Evolutionary conservation across 345 rosid species (phyloP), one percentile per base, ranked within the genome.

Genomic region (Salix koriyanagi): DNA sequence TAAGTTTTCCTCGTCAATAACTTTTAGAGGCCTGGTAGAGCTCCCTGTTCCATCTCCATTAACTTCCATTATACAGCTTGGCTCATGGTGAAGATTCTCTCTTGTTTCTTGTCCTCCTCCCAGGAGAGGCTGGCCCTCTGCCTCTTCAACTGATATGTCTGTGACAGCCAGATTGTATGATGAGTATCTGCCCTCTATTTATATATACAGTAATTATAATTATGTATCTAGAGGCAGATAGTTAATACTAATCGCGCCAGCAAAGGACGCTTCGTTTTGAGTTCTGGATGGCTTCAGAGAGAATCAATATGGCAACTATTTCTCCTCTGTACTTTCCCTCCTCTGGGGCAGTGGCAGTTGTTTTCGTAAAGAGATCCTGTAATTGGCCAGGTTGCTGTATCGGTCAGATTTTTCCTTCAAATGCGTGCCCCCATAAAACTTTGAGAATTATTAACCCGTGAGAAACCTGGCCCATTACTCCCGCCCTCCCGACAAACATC

Each of bases 51-150:
- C 75, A 52, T 46, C 37, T 1, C 58, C 69, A 19, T 65, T 44
- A 14, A 36, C 64, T 52, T 32, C 39, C 50, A 69, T 76, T 14
- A 1, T 6, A 15, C 16, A 37, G 26, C 26, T 52, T 28, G 13
- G 8, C 68, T 79, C 80, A 66, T 14, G 64, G 68, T 5, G n/a
- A 10, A 11, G 30, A 58, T 50, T 4, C 42, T 32, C 70, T 4
- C n/a, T 66, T 67, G 44, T 52, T 56, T 21, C 68, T 39, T 73
- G 78, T 9, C 67, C 26, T 39, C 23, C 79, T 1, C 10, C 60
- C 72, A 78, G 72, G 60, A 82, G 85, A 69, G 78, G 32, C 19
- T 39, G 65, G 28, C 78, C 79, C 71, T 72, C 82, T 76, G 70
- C 77, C 4, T 79, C 72, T 32, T 67, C 32, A 15, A 62, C 41